A percentile compares a stretch with the other conserved stretches of the same genome.
phyloP scores from a whole-genome alignment of 768 basidiomycete species.

The Epithele typhae region DNA sequence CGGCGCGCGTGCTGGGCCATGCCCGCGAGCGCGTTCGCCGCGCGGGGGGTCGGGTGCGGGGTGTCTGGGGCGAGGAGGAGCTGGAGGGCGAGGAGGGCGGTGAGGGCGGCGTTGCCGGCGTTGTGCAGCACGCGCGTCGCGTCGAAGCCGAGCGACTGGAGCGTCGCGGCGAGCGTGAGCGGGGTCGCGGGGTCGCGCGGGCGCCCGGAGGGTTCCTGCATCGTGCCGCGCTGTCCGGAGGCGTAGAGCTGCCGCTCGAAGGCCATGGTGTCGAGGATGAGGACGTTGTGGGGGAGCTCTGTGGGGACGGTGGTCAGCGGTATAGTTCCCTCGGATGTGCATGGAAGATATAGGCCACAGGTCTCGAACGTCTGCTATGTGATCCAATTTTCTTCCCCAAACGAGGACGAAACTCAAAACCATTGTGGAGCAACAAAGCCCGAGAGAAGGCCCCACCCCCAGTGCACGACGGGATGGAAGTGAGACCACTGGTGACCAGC shows the following conservation, averaged over 20 bases:
- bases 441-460: too few relatives aligned
- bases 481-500: too few relatives aligned
- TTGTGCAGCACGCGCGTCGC: constrained; percentile 51
- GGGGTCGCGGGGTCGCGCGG: constrained; percentile 47
- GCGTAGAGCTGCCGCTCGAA: constrained; percentile 63
- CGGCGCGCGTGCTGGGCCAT: constrained; percentile 12
- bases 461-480: too few relatives aligned
- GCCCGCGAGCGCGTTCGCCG: not conserved
- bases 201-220: constrained; percentile 57
- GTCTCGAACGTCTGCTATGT: too few relatives aligned
- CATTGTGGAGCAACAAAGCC: too few relatives aligned
- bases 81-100: constrained; percentile 65
- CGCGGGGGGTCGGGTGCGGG: constrained; percentile 17
- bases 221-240: constrained; percentile 50
- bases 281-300: constrained; percentile 74
- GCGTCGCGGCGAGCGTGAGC: constrained; percentile 58
- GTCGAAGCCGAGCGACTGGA: constrained; percentile 53
- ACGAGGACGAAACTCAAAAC: too few relatives aligned
- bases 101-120: constrained; percentile 77
- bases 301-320: too few relatives aligned
- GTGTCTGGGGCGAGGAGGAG: constrained; percentile 58
- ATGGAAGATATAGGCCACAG: too few relatives aligned
- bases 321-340: too few relatives aligned
- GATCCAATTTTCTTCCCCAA: too few relatives aligned
- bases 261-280: constrained; percentile 59